phyloP scores from a whole-genome alignment of 2,329 filamentous ascomycete genomes.

The Hymenoscyphus scutula region DNA sequence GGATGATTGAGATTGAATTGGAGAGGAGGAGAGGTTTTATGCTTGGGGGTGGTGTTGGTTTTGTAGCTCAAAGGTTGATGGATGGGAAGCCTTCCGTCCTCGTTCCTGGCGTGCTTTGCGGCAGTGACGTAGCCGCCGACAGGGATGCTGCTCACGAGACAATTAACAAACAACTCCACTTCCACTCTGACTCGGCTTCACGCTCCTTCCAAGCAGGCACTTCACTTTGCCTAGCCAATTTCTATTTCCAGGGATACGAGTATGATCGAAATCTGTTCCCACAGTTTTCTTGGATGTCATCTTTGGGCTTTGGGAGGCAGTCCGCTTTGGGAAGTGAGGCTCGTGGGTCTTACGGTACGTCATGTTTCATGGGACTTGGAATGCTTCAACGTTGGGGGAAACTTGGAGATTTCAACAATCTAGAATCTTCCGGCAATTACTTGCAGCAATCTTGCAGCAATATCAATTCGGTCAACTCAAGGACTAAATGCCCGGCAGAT shows the following conservation, averaged over 20 bases:
- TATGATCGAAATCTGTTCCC: background rate
- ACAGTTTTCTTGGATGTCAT: background rate
- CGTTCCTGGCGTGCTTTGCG: slow-evolving; percentile 25
- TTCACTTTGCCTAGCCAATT: background rate
- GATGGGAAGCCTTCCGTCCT: slow-evolving; percentile 18
- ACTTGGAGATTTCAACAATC: background rate
- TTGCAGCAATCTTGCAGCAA: background rate
- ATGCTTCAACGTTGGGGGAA: background rate
- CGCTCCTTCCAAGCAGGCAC: background rate
- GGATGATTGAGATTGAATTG: slow-evolving; percentile 16
- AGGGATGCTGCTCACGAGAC: slow-evolving; percentile 26
- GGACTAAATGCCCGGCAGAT: background rate
- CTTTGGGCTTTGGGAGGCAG: slow-evolving; percentile 1
- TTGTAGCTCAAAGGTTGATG: slow-evolving; percentile 31
- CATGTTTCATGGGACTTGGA: slow-evolving; percentile 10
- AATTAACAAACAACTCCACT: background rate
- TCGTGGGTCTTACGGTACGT: slow-evolving; percentile 9
- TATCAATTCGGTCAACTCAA: background rate
- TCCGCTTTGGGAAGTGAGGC: background rate
- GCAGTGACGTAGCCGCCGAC: slow-evolving; percentile 24
- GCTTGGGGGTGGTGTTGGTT: slow-evolving; percentile 27
- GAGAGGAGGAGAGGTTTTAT: slow-evolving; percentile 5
- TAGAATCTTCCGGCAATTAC: background rate
- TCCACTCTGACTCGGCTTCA: background rate
- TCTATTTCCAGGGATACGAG: background rate